A percentile compares a stretch with the other conserved stretches of the same genome.
Evolutionary conservation across 2,329 filamentous ascomycete species (phyloP).

Genomic region (Cladosporium austrohemisphaericum): DNA sequence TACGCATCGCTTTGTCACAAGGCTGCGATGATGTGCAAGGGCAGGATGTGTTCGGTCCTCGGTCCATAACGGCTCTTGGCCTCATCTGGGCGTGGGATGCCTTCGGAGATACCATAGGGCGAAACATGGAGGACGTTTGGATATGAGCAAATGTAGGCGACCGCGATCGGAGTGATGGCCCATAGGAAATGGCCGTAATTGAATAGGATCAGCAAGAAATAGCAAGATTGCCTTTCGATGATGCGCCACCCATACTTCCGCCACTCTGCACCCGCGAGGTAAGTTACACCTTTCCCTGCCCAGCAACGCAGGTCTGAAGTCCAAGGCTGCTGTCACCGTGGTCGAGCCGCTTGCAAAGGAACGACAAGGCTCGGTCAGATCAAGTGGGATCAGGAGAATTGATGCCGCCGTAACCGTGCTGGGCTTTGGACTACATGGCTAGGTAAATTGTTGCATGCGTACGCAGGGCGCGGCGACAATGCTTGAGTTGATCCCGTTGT

Average conservation of each 20-base stretch:
- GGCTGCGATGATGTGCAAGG: conserved; percentile 1
- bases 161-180: no score
- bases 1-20: not conserved
- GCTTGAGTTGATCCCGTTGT: no score
- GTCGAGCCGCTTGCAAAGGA: not conserved
- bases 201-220: no score
- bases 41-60: not conserved
- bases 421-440: not conserved
- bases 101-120: not conserved
- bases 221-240: no score
- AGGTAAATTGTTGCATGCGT: not conserved
- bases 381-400: not conserved
- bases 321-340: not conserved
- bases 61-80: conserved; percentile 8
- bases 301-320: conserved; percentile 1
- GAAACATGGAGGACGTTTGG: conserved; percentile 7
- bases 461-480: conserved; percentile 1
- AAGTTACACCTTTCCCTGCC: not conserved
- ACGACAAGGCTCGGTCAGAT: not conserved
- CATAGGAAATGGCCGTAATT: no score
- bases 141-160: not conserved
- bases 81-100: conserved; percentile 2
- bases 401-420: conserved; percentile 2
- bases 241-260: no score
- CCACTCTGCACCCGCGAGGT: no score